Conservation (phyloP, 2,329 filamentous ascomycete species). For the Aspergillus aculeatus region DNA sequence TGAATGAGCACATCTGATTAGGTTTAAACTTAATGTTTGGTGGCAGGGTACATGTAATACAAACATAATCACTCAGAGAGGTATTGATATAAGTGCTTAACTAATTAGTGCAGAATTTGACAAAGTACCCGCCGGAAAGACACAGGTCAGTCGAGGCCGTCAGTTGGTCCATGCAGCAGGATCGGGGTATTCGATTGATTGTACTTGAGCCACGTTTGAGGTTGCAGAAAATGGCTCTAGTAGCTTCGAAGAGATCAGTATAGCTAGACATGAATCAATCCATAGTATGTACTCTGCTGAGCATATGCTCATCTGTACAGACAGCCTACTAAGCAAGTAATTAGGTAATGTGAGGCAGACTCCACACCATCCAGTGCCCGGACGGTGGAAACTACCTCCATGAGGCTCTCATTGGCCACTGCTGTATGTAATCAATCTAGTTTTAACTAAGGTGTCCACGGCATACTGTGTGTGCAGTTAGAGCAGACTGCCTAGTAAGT, state of each 20-base stretch:
- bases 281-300: too few relatives aligned
- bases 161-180: background rate
- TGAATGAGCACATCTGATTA: too few relatives aligned
- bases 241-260: too few relatives aligned
- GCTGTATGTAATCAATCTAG: background rate
- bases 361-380: constrained; percentile 5
- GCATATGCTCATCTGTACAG: too few relatives aligned
- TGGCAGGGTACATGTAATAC: too few relatives aligned
- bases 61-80: background rate
- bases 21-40: too few relatives aligned
- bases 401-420: constrained; percentile 12
- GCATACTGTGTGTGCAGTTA: too few relatives aligned
- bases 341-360: background rate
- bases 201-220: background rate
- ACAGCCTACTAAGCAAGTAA: too few relatives aligned
- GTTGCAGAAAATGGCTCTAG: background rate
- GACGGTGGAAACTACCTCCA: constrained; percentile 14
- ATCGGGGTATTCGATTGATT: background rate
- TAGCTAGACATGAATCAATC: too few relatives aligned
- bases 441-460: too few relatives aligned
- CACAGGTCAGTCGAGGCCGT: background rate
- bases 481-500: too few relatives aligned
- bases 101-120: too few relatives aligned
- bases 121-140: background rate
- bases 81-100: background rate